Evolutionary conservation across 129 eudicot species (phyloP).

Genomic region (Rutidosis leptorrhynchoides): DNA sequence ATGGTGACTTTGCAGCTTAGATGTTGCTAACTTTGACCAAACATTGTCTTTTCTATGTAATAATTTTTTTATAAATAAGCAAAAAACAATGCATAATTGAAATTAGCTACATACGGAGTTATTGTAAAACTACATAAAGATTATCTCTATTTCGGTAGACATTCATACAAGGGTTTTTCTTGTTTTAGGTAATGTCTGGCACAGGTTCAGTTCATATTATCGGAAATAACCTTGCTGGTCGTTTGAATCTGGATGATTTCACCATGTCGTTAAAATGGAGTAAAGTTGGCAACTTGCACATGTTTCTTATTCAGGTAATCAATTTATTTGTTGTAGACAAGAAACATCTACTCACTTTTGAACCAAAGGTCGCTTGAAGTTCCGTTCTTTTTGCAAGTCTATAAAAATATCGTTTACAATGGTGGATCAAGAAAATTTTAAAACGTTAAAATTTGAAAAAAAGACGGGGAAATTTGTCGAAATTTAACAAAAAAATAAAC

Average conservation of each 20-base stretch:
- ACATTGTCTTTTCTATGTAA: background rate
- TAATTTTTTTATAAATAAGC: background rate
- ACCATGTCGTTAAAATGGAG: constrained; percentile 59
- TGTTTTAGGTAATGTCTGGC: constrained; percentile 44
- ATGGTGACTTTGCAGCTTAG: background rate
- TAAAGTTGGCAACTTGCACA: constrained; percentile 54
- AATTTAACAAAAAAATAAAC: no score
- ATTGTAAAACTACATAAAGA: background rate
- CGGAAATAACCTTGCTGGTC: constrained; percentile 47
- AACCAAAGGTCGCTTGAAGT: background rate
- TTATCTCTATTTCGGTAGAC: background rate
- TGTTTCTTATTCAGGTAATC: constrained; percentile 57
- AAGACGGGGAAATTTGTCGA: no score
- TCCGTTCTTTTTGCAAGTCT: background rate
- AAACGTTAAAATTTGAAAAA: no score
- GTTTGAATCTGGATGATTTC: constrained; percentile 53
- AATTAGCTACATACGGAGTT: background rate
- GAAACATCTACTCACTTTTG: background rate
- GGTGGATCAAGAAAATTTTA: no score
- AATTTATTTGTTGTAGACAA: background rate
- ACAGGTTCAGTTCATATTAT: constrained; percentile 42
- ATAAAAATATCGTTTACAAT: background rate
- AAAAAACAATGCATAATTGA: background rate
- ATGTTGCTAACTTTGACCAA: background rate
- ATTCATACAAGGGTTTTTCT: constrained; percentile 7